Conservation (phyloP, 192 early-diverging fungal species). For the Borealophlyctis nickersoniae region DNA sequence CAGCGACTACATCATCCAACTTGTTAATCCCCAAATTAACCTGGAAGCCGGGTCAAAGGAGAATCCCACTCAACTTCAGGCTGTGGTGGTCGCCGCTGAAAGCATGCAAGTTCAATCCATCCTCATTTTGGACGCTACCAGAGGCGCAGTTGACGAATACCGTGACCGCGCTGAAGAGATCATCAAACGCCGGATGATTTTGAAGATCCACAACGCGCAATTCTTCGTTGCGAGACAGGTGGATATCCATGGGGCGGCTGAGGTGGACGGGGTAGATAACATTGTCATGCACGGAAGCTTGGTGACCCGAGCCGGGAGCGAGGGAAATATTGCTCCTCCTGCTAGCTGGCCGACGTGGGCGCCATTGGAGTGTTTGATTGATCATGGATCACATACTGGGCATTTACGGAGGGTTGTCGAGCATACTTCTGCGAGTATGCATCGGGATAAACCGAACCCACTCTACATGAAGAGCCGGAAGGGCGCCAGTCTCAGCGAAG, state of each 20-base stretch:
- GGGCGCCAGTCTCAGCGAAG: background rate
- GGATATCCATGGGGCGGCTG: constrained; percentile 19
- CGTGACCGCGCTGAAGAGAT: constrained; percentile 49
- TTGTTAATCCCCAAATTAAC: constrained; percentile 73
- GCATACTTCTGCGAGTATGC: constrained; percentile 48
- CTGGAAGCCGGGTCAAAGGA: constrained; percentile 53
- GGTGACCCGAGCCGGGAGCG: background rate
- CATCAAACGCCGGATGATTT: constrained; percentile 60
- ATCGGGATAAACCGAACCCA: constrained; percentile 68
- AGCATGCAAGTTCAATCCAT: constrained; percentile 57
- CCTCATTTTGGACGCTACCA: constrained; percentile 48
- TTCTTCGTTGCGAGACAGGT: constrained; percentile 44
- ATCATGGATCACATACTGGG: constrained; percentile 38
- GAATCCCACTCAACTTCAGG: constrained; percentile 35
- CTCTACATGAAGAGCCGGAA: constrained; percentile 55
- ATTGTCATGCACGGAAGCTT: constrained; percentile 31
- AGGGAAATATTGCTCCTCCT: constrained; percentile 9
- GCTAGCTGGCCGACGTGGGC: constrained; percentile 75
- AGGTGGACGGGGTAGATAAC: constrained; percentile 33
- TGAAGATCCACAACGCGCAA: constrained; percentile 64
- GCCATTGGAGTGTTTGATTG: constrained; percentile 64
- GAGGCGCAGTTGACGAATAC: constrained; percentile 34
- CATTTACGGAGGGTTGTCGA: constrained; percentile 62
- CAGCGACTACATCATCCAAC: constrained; percentile 55
- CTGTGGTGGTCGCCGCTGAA: constrained; percentile 58